These are phyloP conservation scores for Acanthamoeba sp. DNA, from an alignment of 208 protist genomes.

Conservation along the genomic window DNA sequence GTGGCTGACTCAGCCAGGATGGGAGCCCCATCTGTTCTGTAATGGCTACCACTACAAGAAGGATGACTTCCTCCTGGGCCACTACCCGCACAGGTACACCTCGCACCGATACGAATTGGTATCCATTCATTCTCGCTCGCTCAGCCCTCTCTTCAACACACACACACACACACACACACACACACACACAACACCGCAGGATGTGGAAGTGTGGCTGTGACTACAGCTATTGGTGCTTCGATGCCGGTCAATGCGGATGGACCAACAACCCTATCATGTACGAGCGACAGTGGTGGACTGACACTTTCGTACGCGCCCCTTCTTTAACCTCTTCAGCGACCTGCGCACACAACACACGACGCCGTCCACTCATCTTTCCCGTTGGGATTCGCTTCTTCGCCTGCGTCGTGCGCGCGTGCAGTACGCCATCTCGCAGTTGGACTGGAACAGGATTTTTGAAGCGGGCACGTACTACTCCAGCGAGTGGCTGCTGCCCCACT, in stretches of 20 bases:
- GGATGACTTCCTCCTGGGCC: neutral
- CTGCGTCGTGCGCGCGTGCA: neutral
- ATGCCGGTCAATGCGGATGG: slow-evolving; percentile 25
- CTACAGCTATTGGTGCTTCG: slow-evolving; percentile 47
- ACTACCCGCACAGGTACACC: slow-evolving; percentile 20
- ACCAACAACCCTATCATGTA: slow-evolving; percentile 69
- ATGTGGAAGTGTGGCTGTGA: slow-evolving; percentile 45
- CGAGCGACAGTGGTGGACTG: neutral
- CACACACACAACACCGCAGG: too few species aligned
- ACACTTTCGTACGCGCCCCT: slow-evolving; percentile 10
- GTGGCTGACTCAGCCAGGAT: neutral
- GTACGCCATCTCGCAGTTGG: slow-evolving; percentile 2
- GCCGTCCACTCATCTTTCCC: too few species aligned
- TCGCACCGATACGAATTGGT: neutral
- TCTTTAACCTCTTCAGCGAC: neutral
- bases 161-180: too few species aligned
- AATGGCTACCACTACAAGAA: slow-evolving; percentile 47
- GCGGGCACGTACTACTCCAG: slow-evolving; percentile 10
- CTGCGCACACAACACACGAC: neutral
- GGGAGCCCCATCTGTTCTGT: slow-evolving; percentile 52
- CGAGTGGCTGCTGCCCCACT: slow-evolving; percentile 64
- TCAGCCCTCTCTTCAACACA: neutral
- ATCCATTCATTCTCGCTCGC: neutral
- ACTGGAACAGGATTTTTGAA: slow-evolving; percentile 50
- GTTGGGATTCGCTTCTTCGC: too few species aligned